phyloP scores from a whole-genome alignment of 2,329 filamentous ascomycete genomes.

The Malbranchea cinnamomea region DNA sequence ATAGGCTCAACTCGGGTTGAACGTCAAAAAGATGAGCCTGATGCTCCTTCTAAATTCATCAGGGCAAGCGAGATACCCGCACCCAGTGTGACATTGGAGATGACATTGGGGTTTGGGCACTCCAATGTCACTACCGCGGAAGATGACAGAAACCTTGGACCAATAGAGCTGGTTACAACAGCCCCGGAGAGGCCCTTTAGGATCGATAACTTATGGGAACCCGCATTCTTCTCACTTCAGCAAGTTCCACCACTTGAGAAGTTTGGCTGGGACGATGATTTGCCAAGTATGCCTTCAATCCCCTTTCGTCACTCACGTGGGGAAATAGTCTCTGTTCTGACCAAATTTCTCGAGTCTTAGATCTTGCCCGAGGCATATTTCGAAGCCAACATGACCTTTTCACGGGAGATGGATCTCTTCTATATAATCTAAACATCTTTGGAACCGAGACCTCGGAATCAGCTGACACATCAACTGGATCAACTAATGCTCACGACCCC shows the following conservation, averaged over 20 bases:
- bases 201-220: slow-evolving; percentile 21
- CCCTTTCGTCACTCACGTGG: slow-evolving; percentile 4
- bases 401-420: slow-evolving; percentile 14
- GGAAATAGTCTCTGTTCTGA: too few relatives aligned
- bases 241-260: slow-evolving; percentile 22
- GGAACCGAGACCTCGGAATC: slow-evolving; percentile 14
- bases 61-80: too few relatives aligned
- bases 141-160: too few relatives aligned
- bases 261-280: slow-evolving; percentile 20
- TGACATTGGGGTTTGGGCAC: too few relatives aligned
- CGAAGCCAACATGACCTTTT: slow-evolving; percentile 12
- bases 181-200: too few relatives aligned
- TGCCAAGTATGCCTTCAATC: slow-evolving; percentile 18
- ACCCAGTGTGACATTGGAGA: too few relatives aligned
- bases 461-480: slow-evolving; percentile 10
- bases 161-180: too few relatives aligned
- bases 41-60: too few relatives aligned
- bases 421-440: slow-evolving; percentile 21
- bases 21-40: too few relatives aligned
- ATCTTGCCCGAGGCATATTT: slow-evolving; percentile 15
- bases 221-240: slow-evolving; percentile 24
- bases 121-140: too few relatives aligned
- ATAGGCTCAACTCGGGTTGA: too few relatives aligned
- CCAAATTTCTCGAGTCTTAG: slow-evolving; percentile 8
- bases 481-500: slow-evolving; percentile 11